A percentile compares a stretch with the other conserved stretches of the same genome.
Conservation (phyloP, 768 basidiomycete species). For the Tubosaeta brunneosetosa region DNA sequence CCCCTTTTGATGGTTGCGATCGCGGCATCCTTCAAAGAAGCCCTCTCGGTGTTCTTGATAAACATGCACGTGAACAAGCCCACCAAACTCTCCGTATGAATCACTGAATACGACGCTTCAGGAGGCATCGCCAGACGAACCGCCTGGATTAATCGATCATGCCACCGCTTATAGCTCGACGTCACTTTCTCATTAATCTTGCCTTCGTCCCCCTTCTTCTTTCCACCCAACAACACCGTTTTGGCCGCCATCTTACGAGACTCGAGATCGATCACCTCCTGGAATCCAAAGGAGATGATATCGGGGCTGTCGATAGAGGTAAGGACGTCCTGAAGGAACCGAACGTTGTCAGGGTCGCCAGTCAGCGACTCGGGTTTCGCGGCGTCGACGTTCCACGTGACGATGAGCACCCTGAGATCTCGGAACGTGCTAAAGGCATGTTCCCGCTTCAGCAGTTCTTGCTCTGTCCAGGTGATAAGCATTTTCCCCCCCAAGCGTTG, state of each 20-base stretch:
- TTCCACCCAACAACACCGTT: conserved; percentile 73
- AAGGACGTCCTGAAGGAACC: conserved; percentile 77
- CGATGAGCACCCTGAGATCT: conserved; percentile 67
- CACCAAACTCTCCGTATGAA: conserved; percentile 85
- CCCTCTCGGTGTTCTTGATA: conserved; percentile 61
- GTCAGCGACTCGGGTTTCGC: conserved; percentile 72
- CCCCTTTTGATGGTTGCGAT: conserved; percentile 88
- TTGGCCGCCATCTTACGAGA: conserved; percentile 89
- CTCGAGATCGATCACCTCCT: conserved; percentile 96
- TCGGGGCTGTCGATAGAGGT: conserved; percentile 73
- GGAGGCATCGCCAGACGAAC: conserved; percentile 72
- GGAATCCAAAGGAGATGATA: conserved; percentile 90
- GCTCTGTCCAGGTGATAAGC: conserved; percentile 43
- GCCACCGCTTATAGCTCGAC: conserved; percentile 83
- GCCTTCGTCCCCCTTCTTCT: conserved; percentile 55
- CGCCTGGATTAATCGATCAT: conserved; percentile 69
- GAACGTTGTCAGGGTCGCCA: conserved; percentile 64
- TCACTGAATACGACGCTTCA: conserved; percentile 70
- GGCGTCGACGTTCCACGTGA: conserved; percentile 93
- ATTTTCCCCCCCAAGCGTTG: not conserved
- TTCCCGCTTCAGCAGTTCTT: conserved; percentile 72
- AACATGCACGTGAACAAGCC: conserved; percentile 80
- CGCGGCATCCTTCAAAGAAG: conserved; percentile 57
- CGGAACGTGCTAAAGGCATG: conserved; percentile 75
- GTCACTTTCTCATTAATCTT: conserved; percentile 75